A percentile compares a stretch with the other conserved stretches of the same genome.
Conservation (phyloP, 192 early-diverging fungal genomes). For the Dimargaris xerosporica region DNA sequence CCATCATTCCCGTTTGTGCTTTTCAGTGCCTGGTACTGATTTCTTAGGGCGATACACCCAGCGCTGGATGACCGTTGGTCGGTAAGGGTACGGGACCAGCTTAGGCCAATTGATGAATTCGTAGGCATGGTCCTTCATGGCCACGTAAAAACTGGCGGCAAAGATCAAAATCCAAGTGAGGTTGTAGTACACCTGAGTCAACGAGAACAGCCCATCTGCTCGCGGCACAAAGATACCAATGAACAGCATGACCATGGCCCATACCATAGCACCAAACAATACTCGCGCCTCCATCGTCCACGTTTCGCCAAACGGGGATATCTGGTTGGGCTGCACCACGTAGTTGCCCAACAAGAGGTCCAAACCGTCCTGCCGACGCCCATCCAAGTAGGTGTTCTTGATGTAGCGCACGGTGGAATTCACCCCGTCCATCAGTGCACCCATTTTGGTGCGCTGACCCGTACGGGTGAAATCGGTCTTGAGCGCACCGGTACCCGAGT, state of each 20-base stretch:
- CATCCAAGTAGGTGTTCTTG: constrained; percentile 93
- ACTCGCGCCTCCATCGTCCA: constrained; percentile 39
- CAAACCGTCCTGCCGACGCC: constrained; percentile 78
- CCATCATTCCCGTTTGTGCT: no score
- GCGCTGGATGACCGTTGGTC: constrained; percentile 14
- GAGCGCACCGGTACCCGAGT: constrained; percentile 91
- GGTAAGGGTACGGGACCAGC: constrained; percentile 21
- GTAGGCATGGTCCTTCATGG: constrained; percentile 22
- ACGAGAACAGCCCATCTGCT: constrained; percentile 21
- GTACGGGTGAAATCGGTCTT: constrained; percentile 98
- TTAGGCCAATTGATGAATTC: constrained; percentile 36
- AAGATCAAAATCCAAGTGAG: constrained; percentile 22
- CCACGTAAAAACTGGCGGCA: constrained; percentile 19
- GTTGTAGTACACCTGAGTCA: constrained; percentile 20
- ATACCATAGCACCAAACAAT: constrained; percentile 27
- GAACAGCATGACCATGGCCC: constrained; percentile 31
- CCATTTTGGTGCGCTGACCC: constrained; percentile 70
- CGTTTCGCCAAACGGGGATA: constrained; percentile 36
- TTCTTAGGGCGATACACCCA: constrained; percentile 6
- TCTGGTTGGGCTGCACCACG: constrained; percentile 17
- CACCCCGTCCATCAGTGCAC: constrained; percentile 63
- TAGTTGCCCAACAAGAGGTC: constrained; percentile 74
- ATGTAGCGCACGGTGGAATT: constrained; percentile 78
- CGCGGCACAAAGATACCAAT: constrained; percentile 32
- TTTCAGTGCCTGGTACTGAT: no score